phyloP scores from a whole-genome alignment of 257 asterid species.

The Solanum dulcamara region DNA sequence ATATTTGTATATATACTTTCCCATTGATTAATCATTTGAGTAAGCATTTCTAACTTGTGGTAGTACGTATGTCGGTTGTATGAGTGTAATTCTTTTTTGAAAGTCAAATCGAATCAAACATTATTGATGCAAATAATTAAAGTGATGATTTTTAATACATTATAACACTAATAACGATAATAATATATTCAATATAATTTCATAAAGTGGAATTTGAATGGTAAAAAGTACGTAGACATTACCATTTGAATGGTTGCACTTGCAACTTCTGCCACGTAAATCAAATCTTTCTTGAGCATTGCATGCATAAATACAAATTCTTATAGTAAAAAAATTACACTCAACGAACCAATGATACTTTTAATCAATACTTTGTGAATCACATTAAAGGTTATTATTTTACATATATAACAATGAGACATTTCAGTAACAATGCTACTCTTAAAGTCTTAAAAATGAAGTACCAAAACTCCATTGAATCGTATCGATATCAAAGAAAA shows the following conservation, averaged over 20 bases:
- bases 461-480: neutral
- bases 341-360: neutral
- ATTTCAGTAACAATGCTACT: neutral
- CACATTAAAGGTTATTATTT: neutral
- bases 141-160: neutral
- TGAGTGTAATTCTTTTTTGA: neutral
- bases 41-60: neutral
- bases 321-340: neutral
- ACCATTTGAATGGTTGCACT: neutral
- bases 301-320: neutral
- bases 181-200: no score
- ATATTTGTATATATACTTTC: neutral
- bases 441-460: neutral
- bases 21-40: neutral
- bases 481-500: neutral
- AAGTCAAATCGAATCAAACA: neutral
- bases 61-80: neutral
- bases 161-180: neutral
- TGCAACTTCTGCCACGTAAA: neutral
- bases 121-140: neutral
- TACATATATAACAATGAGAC: neutral
- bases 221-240: rapidly evolving
- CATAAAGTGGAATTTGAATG: rapidly evolving
- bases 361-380: neutral
- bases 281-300: neutral